Evolutionary conservation across 2,329 filamentous ascomycete genomes (phyloP).

Genomic region (Thielaviopsis euricoi): DNA sequence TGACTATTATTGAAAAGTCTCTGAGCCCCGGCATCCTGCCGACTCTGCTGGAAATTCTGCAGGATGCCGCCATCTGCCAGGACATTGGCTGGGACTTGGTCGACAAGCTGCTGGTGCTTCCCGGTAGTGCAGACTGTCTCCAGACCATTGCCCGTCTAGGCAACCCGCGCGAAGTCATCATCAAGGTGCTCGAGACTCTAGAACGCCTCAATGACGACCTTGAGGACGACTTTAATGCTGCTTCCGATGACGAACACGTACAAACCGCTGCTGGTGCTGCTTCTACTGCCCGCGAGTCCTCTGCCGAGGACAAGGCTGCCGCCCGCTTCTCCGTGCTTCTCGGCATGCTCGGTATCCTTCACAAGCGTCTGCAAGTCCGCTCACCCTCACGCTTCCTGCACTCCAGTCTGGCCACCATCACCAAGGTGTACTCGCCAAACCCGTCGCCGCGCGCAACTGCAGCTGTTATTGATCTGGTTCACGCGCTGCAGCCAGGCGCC

Average conservation of each 20-base stretch:
- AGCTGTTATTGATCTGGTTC: conserved; percentile 53
- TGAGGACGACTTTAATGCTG: conserved; percentile 22
- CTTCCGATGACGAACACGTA: conserved; percentile 15
- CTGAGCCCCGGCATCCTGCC: conserved; percentile 51
- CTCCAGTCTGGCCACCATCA: conserved; percentile 56
- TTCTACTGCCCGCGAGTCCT: neutral
- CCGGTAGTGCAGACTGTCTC: conserved; percentile 53
- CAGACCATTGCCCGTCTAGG: conserved; percentile 60
- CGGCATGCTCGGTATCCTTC: conserved; percentile 55
- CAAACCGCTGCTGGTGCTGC: conserved; percentile 11
- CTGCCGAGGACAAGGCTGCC: conserved; percentile 12
- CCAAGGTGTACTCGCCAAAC: conserved; percentile 45
- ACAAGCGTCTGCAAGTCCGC: conserved; percentile 59
- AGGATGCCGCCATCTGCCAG: conserved; percentile 50
- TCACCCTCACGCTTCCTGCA: conserved; percentile 65
- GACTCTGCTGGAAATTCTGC: conserved; percentile 48
- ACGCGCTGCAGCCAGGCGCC: conserved; percentile 44
- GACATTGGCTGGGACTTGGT: conserved; percentile 78
- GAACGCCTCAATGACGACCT: conserved; percentile 30
- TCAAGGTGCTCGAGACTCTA: conserved; percentile 63
- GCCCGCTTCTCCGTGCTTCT: conserved; percentile 47
- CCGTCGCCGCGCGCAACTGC: conserved; percentile 45
- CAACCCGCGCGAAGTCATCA: conserved; percentile 65
- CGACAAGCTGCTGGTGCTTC: conserved; percentile 51
- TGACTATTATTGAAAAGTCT: conserved; percentile 62